A percentile compares a stretch with the other conserved stretches of the same genome.
These are phyloP conservation scores for Thymus mandschuricus DNA, from an alignment of 257 asterid species.

Conservation along the genomic window DNA sequence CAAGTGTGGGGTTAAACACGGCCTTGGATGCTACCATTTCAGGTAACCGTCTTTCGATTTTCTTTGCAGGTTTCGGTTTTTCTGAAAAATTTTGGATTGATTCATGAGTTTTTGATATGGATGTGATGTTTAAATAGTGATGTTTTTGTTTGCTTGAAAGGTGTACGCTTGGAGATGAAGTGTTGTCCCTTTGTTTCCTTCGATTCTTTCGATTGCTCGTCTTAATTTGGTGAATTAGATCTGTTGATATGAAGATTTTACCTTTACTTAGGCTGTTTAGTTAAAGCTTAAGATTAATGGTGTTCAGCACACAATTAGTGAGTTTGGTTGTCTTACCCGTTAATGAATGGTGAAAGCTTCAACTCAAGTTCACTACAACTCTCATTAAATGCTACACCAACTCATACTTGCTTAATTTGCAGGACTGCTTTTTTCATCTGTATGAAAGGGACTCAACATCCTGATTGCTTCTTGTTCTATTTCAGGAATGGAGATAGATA, in stretches of 20 bases:
- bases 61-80: neutral
- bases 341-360: constrained; percentile 29
- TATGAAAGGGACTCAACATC: constrained; percentile 1
- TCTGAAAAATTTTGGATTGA: neutral
- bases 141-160: constrained; percentile 13
- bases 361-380: constrained; percentile 9
- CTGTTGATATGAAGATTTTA: neutral
- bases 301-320: constrained; percentile 19
- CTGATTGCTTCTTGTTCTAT: constrained; percentile 28
- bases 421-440: neutral
- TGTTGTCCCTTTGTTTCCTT: no score
- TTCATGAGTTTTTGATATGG: neutral
- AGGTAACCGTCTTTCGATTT: constrained; percentile 42
- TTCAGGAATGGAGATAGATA: constrained; percentile 76
- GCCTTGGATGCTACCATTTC: constrained; percentile 89
- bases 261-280: neutral
- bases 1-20: constrained; percentile 79
- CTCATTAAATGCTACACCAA: constrained; percentile 32
- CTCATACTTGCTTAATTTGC: neutral
- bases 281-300: constrained; percentile 23
- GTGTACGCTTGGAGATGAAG: constrained; percentile 1
- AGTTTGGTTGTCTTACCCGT: constrained; percentile 18
- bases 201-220: neutral
- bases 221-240: neutral
- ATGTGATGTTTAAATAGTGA: neutral